A percentile compares a stretch with the other conserved stretches of the same genome.
Conservation (phyloP, 2,329 filamentous ascomycete species). For the Pestalotiopsis sp. region DNA sequence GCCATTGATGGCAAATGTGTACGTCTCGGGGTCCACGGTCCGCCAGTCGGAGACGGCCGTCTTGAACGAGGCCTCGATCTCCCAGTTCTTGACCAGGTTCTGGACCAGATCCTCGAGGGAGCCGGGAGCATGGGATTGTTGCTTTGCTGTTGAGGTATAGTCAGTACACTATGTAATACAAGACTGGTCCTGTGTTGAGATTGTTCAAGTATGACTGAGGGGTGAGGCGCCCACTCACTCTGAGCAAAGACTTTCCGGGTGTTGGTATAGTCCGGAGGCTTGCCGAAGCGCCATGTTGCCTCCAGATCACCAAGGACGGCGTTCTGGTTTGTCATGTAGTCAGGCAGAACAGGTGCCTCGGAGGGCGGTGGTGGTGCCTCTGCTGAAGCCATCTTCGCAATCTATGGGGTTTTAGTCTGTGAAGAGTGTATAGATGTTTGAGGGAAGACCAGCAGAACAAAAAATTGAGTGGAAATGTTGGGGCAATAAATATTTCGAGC, state of each 20-base stretch:
- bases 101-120: conserved; percentile 64
- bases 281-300: conserved; percentile 61
- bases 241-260: conserved; percentile 61
- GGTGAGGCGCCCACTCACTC: conserved; percentile 43
- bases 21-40: conserved; percentile 61
- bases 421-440: background rate
- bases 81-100: conserved; percentile 75
- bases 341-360: conserved; percentile 14
- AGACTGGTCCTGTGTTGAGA: too few species aligned
- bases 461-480: background rate
- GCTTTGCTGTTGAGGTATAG: conserved; percentile 49
- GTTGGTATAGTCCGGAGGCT: conserved; percentile 64
- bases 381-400: background rate
- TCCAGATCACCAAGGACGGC: conserved; percentile 41
- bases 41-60: conserved; percentile 62
- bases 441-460: background rate
- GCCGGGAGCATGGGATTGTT: conserved; percentile 53
- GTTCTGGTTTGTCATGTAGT: conserved; percentile 23
- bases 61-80: conserved; percentile 72
- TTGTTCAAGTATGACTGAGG: background rate
- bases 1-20: conserved; percentile 67
- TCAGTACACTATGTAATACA: background rate
- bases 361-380: background rate
- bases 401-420: background rate
- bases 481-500: background rate